Evolutionary conservation across 495 filamentous ascomycete species (phyloP).

Genomic region (Neurospora sublineolata): DNA sequence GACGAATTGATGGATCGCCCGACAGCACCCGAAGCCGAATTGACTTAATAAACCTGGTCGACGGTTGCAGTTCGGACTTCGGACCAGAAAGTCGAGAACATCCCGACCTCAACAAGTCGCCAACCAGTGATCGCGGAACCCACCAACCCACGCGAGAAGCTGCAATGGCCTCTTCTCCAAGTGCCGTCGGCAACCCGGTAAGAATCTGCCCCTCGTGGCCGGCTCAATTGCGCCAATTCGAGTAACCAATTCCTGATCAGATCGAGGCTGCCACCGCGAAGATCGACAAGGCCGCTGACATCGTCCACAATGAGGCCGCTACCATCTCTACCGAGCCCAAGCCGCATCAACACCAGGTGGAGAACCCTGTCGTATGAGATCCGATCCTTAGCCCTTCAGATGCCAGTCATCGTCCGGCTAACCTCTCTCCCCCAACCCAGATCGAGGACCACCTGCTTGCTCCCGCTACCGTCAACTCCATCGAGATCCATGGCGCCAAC

Average conservation of each 20-base stretch:
- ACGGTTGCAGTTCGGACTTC: neutral
- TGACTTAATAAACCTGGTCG: neutral
- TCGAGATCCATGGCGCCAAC: constrained; percentile 66
- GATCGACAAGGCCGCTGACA: neutral
- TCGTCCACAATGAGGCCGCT: neutral
- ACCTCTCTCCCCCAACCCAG: constrained; percentile 22
- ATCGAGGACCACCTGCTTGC: constrained; percentile 63
- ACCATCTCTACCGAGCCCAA: neutral
- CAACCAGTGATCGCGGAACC: neutral
- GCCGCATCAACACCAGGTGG: neutral
- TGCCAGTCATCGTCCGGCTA: neutral
- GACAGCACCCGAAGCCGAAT: neutral
- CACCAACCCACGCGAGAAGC: neutral
- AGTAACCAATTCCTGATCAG: neutral
- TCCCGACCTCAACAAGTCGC: neutral
- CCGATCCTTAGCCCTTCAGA: neutral
- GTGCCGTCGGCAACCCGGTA: constrained; percentile 11
- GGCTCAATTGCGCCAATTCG: neutral
- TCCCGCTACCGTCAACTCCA: constrained; percentile 62
- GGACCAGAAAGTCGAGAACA: neutral
- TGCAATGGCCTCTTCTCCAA: constrained; percentile 11
- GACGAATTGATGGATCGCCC: neutral
- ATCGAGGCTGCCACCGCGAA: neutral
- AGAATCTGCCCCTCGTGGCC: neutral
- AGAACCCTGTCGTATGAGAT: neutral